Evolutionary conservation across 768 basidiomycete species (phyloP), one percentile per base, ranked within the genome.

Genomic region (Peribolospora baueri): DNA sequence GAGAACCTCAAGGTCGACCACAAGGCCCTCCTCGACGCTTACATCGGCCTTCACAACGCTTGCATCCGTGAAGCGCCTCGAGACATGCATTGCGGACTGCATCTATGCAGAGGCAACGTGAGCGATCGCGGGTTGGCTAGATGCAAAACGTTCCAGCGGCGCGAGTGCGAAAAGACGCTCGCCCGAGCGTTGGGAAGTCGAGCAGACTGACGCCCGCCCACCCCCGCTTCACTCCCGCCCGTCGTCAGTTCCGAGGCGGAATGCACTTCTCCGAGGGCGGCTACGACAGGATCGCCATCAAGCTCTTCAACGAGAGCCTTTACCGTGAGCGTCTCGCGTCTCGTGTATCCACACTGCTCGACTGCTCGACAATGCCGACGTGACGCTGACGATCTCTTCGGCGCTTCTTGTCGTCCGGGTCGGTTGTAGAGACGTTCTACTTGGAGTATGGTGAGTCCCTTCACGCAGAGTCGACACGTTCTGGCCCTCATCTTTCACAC

Each of bases 31-130:
- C 71, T 84, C 14, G 75, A 81, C 55, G 75, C 75, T 65, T 81
- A 69, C 57, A 76, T 81, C 63, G 71, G 74, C 52, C 74, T 77
- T 25, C 78, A 80, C 70, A 68, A 67, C 58, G 62, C 62, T 51
- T 64, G 62, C 46, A 52, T 65, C 39, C 53, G 57, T 10, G 54
- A 58, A 45, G 50, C 53, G 11, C 61, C 63, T 7, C 11, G 42
- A 11, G 65, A 65, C 57, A 64, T 65, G 65, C 56, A 54, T 50
- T 50, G 62, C 48, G 63, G 62, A 5, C 54, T 65, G 10, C 65
- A 65, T 50, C 51, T 65, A 48, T 65, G 63, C 56, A 58, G 62
- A 11, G 62, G 62, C 4, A 64, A 61, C 58, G 57, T 57, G 54
- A 25, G 25, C 25, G 25, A 25, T 25, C 25, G 25, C 25, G 25